Percentiles rank a stretch among this genome's conserved stretches.
phyloP scores from a whole-genome alignment of 83 land plant genomes.

The Isoetes engelmannii region DNA sequence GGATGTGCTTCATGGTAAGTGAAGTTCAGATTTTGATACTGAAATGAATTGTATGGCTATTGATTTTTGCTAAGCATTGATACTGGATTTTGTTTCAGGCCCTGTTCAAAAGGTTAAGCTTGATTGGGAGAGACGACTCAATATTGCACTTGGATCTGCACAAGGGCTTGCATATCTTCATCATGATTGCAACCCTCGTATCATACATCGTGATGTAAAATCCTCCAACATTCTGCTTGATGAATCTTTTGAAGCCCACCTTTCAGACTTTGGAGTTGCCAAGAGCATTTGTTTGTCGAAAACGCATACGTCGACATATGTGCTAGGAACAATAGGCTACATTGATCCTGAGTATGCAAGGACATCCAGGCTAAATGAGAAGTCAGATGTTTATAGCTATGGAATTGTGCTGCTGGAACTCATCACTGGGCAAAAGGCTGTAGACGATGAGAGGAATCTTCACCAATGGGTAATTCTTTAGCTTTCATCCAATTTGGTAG shows the following conservation, averaged over 20 bases:
- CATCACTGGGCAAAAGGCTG: constrained; percentile 85
- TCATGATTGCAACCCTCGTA: constrained; percentile 88
- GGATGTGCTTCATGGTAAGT: constrained; percentile 89
- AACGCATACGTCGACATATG: constrained; percentile 78
- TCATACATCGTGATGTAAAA: constrained; percentile 92
- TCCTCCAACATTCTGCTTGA: constrained; percentile 93
- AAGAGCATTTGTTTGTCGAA: constrained; percentile 64
- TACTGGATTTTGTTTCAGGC: constrained; percentile 29
- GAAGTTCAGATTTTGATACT: no score
- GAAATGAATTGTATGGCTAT: no score
- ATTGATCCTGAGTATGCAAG: constrained; percentile 98
- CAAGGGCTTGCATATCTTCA: constrained; percentile 94
- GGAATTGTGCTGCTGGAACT: constrained; percentile 92
- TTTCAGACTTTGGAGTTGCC: constrained; percentile 96
- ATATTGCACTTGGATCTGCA: constrained; percentile 84
- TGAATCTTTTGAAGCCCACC: constrained; percentile 80
- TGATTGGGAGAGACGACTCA: constrained; percentile 81
- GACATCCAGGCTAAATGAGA: constrained; percentile 89
- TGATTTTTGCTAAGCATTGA: no score
- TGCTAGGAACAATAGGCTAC: constrained; percentile 96
- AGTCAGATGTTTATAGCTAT: constrained; percentile 94
- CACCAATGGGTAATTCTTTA: constrained; percentile 63
- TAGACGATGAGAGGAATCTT: constrained; percentile 83
- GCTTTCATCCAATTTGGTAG: no score
- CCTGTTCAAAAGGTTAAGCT: constrained; percentile 72